Percentiles rank a stretch among this genome's conserved stretches.
Evolutionary conservation across 768 basidiomycete species (phyloP).

Genomic region (Rhodotorula graminis): DNA sequence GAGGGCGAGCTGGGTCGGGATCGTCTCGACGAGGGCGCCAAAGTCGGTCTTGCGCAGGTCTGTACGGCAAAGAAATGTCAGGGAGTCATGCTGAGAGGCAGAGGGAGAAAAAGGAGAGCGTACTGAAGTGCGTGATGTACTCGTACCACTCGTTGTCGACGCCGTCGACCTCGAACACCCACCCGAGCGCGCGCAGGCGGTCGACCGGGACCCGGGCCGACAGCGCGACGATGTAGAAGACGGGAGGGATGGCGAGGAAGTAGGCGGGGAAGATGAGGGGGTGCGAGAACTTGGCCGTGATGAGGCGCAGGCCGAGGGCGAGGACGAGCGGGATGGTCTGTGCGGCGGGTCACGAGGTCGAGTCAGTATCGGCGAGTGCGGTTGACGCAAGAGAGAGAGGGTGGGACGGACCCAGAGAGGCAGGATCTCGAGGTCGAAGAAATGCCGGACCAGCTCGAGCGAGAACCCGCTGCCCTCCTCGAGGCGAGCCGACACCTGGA

Average conservation of each 20-base stretch:
- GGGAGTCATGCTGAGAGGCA: too few relatives aligned
- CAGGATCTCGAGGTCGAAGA: constrained; percentile 64
- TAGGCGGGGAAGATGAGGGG: constrained; percentile 78
- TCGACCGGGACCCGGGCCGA: constrained; percentile 60
- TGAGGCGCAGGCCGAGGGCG: constrained; percentile 68
- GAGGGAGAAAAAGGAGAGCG: too few relatives aligned
- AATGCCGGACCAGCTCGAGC: constrained; percentile 60
- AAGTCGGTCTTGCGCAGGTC: constrained; percentile 62
- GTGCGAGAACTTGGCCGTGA: constrained; percentile 74
- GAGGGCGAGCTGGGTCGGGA: constrained; percentile 91
- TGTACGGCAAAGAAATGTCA: too few relatives aligned
- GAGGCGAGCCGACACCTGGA: constrained; percentile 78
- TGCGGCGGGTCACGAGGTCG: not conserved
- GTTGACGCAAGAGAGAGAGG: not conserved
- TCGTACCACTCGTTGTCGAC: constrained; percentile 64
- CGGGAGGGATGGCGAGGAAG: constrained; percentile 60
- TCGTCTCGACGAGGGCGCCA: constrained; percentile 66
- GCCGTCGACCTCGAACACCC: constrained; percentile 74
- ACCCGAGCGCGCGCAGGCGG: constrained; percentile 62
- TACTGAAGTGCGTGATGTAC: constrained; percentile 76
- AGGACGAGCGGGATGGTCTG: constrained; percentile 61
- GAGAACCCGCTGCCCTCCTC: constrained; percentile 65
- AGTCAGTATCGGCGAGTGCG: too few relatives aligned
- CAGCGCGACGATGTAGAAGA: constrained; percentile 77
- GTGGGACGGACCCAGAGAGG: constrained; percentile 59